phyloP scores from a whole-genome alignment of 768 basidiomycete genomes.

The Clitopilus hobsonii region DNA sequence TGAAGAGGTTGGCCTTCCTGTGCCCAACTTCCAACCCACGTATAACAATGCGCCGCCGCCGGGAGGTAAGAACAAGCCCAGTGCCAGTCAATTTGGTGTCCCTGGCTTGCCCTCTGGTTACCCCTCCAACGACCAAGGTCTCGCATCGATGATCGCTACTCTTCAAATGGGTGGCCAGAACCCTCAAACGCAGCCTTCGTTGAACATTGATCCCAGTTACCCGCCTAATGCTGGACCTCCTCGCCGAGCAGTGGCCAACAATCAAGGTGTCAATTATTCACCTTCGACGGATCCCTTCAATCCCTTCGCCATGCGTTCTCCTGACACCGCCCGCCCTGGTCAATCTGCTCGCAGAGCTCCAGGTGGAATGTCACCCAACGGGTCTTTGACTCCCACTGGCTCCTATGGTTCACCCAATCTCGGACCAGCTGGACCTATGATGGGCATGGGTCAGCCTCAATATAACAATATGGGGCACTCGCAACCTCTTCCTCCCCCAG shows the following conservation, averaged over 20 bases:
- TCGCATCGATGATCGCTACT: conserved; percentile 92
- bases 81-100: conserved; percentile 56
- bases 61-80: conserved; percentile 55
- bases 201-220: conserved; percentile 67
- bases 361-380: conserved; percentile 40
- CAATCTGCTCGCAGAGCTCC: conserved; percentile 43
- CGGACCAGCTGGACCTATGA: conserved; percentile 47
- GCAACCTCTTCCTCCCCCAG: conserved; percentile 9
- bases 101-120: conserved; percentile 78
- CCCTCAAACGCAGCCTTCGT: conserved; percentile 70
- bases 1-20: conserved; percentile 90
- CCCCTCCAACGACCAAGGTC: conserved; percentile 76
- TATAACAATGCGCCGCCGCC: conserved; percentile 63
- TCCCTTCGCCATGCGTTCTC: conserved; percentile 43
- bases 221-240: conserved; percentile 18
- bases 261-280: conserved; percentile 30
- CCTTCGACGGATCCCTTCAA: conserved; percentile 44
- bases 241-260: conserved; percentile 20
- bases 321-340: conserved; percentile 43
- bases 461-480: conserved; percentile 48
- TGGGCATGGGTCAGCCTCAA: conserved; percentile 63
- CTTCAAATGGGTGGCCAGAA: conserved; percentile 89
- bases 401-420: conserved; percentile 58
- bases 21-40: conserved; percentile 81
- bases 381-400: conserved; percentile 31